Conservation (phyloP, 441 rosid genomes). For the Isatis lusitanica region DNA sequence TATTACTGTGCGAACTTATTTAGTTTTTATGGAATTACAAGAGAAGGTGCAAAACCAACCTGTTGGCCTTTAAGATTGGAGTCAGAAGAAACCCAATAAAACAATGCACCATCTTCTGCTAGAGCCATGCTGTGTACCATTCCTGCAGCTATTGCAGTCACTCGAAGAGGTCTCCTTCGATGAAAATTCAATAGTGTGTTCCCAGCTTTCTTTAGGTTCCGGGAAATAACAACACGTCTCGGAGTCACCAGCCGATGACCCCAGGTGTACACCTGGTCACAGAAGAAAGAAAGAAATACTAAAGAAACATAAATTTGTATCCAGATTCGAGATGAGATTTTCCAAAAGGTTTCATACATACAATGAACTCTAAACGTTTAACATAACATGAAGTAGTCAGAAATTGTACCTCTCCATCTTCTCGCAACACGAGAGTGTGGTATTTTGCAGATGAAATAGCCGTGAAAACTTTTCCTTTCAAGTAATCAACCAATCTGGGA, state of each 20-base stretch:
- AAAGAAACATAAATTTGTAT: constrained; percentile 19
- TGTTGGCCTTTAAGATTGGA: constrained; percentile 89
- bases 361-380: not conserved
- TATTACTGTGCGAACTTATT: not conserved
- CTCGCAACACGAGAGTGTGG: constrained; percentile 82
- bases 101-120: constrained; percentile 87
- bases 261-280: constrained; percentile 85
- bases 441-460: constrained; percentile 82
- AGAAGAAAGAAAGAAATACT: constrained; percentile 34
- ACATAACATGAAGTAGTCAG: not conserved
- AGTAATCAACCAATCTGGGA: constrained; percentile 88
- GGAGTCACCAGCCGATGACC: constrained; percentile 98
- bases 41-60: constrained; percentile 48
- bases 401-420: constrained; percentile 80
- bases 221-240: constrained; percentile 69
- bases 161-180: constrained; percentile 67
- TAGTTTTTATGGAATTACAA: not conserved
- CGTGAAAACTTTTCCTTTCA: constrained; percentile 75
- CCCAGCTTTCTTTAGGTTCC: constrained; percentile 81
- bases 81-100: constrained; percentile 93
- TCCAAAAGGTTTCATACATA: not conserved
- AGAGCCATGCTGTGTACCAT: constrained; percentile 93
- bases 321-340: not conserved
- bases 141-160: constrained; percentile 87
- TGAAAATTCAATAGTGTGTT: constrained; percentile 67